Percentiles rank a stretch among this genome's conserved stretches.
Conservation (phyloP, 2,329 filamentous ascomycete species). For the Exutisphaerella laricina region DNA sequence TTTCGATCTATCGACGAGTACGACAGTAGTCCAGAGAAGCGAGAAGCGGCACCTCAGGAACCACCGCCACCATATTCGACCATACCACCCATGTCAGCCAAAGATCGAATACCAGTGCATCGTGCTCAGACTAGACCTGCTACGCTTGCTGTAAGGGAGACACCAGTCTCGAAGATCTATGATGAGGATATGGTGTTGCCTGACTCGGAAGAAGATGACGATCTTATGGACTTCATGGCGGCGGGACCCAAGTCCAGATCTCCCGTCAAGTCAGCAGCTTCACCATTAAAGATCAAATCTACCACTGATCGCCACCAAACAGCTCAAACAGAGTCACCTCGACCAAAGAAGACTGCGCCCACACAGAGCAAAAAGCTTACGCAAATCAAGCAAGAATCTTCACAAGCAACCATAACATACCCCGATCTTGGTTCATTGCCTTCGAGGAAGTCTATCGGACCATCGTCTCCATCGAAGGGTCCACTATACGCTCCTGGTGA, state of each 20-base stretch:
- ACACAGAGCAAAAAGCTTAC: not conserved
- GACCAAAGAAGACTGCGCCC: not conserved
- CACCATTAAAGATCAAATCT: not conserved
- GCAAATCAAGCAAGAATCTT: conserved; percentile 3
- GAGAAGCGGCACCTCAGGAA: conserved; percentile 15
- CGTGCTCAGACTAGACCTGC: not conserved
- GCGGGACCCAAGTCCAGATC: conserved; percentile 3
- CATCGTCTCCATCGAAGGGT: not conserved
- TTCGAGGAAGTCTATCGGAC: not conserved
- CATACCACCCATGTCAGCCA: conserved; percentile 22
- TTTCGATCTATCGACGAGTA: conserved; percentile 39
- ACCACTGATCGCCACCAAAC: too few relatives aligned
- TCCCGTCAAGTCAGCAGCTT: not conserved
- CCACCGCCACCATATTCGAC: conserved; percentile 44
- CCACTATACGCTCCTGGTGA: not conserved
- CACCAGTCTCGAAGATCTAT: not conserved
- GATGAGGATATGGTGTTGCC: conserved; percentile 11
- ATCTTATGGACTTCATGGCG: conserved; percentile 24
- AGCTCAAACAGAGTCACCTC: too few relatives aligned
- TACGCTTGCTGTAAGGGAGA: not conserved
- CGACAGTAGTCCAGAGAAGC: conserved; percentile 12
- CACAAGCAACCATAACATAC: not conserved
- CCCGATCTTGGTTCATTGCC: not conserved
- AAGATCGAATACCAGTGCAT: conserved; percentile 3
- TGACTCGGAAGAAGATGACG: conserved; percentile 29